Percentiles rank a stretch among this genome's conserved stretches.
Evolutionary conservation across 495 filamentous ascomycete genomes (phyloP).

Genomic region (Aspergillus affinis): DNA sequence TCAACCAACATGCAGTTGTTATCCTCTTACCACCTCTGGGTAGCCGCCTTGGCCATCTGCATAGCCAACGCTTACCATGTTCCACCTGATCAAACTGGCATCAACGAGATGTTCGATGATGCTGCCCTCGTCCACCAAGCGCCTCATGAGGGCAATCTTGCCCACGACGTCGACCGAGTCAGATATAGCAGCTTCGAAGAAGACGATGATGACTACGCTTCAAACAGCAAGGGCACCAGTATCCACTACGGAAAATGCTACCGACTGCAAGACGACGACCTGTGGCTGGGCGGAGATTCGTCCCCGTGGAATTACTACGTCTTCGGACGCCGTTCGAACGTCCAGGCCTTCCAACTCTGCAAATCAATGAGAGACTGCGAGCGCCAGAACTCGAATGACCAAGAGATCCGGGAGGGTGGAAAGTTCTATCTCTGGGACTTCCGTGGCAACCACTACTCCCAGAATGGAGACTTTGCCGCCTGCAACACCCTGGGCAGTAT

Average conservation of each 20-base stretch:
- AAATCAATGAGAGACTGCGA: background rate
- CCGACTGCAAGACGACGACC: background rate
- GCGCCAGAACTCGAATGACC: slow-evolving; percentile 1
- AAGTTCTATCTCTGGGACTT: slow-evolving; percentile 1
- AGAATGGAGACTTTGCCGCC: background rate
- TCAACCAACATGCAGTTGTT: no score
- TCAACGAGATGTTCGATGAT: no score
- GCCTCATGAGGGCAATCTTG: no score
- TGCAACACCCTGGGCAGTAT: background rate
- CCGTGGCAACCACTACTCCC: background rate
- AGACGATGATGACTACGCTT: no score
- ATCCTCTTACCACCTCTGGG: no score
- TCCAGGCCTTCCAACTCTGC: background rate
- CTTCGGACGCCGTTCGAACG: background rate
- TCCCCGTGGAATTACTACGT: background rate
- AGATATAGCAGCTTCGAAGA: no score
- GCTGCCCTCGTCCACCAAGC: no score
- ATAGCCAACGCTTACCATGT: no score
- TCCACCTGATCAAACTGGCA: no score
- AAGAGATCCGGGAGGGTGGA: background rate
- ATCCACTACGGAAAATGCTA: background rate
- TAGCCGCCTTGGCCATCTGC: no score
- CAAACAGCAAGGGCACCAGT: no score
- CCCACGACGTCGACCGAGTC: no score
- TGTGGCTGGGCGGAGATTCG: background rate